These are phyloP conservation scores for Streptanthus diversifolius DNA, from an alignment of 345 rosid species.

Conservation along the genomic window DNA sequence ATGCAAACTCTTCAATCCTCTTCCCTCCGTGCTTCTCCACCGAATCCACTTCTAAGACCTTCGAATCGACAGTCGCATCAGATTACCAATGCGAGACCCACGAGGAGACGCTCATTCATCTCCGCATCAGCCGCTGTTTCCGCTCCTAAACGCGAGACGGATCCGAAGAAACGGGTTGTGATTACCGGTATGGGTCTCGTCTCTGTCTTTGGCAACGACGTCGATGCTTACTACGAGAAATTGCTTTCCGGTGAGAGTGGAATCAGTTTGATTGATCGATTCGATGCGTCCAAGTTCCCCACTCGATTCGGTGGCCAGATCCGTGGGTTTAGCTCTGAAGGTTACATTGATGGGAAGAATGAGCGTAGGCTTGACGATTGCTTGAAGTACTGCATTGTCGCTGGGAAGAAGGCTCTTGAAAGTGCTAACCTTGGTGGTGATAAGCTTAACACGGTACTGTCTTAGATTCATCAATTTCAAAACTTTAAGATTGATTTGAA, in stretches of 20 bases:
- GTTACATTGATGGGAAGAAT: constrained; percentile 92
- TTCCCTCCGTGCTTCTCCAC: constrained; percentile 55
- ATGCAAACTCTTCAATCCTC: constrained; percentile 75
- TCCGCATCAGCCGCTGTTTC: constrained; percentile 51
- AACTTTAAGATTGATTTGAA: not conserved
- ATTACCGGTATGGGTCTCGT: constrained; percentile 96
- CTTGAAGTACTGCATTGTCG: constrained; percentile 96
- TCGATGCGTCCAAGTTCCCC: constrained; percentile 94
- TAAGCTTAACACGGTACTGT: constrained; percentile 54
- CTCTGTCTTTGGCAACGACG: constrained; percentile 92
- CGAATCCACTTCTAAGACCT: constrained; percentile 42
- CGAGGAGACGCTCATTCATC: constrained; percentile 42
- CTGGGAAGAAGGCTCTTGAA: constrained; percentile 91
- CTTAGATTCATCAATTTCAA: constrained; percentile 1
- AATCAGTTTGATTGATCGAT: constrained; percentile 79
- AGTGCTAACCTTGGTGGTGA: constrained; percentile 87
- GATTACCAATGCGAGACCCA: constrained; percentile 34
- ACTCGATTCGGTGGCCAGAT: constrained; percentile 98
- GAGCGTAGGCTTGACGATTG: constrained; percentile 95
- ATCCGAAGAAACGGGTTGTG: constrained; percentile 93
- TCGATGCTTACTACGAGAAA: constrained; percentile 74
- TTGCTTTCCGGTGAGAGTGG: constrained; percentile 92
- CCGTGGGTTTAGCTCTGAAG: constrained; percentile 76
- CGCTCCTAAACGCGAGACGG: constrained; percentile 87
- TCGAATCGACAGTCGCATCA: constrained; percentile 33